Base-by-base conservation (phyloP, 2,329 filamentous ascomycete species). In the Fusarium brevicatenulatum region DNA sequence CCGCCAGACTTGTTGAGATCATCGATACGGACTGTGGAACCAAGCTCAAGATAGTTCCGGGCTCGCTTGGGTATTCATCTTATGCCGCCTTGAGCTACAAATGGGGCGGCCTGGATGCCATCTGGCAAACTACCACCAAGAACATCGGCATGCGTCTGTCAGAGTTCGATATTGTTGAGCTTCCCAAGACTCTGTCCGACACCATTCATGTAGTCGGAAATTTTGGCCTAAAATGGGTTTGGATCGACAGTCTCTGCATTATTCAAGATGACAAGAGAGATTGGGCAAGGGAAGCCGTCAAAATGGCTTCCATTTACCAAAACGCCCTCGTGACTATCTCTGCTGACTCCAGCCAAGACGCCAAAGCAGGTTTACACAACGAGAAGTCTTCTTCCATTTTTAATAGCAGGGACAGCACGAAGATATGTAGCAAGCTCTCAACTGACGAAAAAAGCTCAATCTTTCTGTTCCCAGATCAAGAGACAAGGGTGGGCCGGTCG, bases 161-260 rank as follows among this genome's bases (percentile, higher is more conserved):
- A 7, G 7, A 9, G 2, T 50, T 66, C 21, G 13, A 32, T 11
- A 15, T 34, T 1, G 5, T 9, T 6, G 43, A 50, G 3, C 50
- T 66, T 13, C 63, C 63, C 13, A 44, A 23, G 1, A 66, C 63
- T 1, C 12, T 66, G 1, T 65, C 37, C 0, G 60, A 57, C 5
- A 19, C 37, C 1, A 15, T 66, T 16, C 34, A 34, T 1, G 4
- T 39, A 0, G 25, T 52, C 18, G 36, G 12, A 7, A 10, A 39
- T 10, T n/a, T 66, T 23, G 63, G 63, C 1, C 37, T 66, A 7
- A 13, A 19, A 7, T 65, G 60, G 37, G 36, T 57, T 3, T 66
- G 60, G 60, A 57, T 65, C 3, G 60, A 66, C 5, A 66, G 63
- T 8, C 25, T 66, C 8, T 66, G 60, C 2, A 66, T 66, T 12